Conservation (phyloP, 2,329 filamentous ascomycete genomes). For the Neocucurbitaria cava region DNA sequence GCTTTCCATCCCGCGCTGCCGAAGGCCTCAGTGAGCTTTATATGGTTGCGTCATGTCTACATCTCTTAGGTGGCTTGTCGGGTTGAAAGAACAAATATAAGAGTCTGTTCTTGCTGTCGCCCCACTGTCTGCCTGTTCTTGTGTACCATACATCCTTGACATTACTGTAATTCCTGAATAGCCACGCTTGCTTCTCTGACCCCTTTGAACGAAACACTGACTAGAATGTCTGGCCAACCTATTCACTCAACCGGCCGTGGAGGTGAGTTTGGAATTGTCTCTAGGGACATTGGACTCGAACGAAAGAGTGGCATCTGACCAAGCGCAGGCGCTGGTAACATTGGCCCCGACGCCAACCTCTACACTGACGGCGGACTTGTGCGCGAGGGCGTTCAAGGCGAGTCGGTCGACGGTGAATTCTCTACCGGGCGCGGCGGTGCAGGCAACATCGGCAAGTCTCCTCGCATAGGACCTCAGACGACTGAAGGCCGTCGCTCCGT, state of each 20-base stretch:
- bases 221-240: constrained; percentile 41
- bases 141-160: constrained; percentile 15
- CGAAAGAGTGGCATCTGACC: constrained; percentile 10
- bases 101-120: constrained; percentile 17
- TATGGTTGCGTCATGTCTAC: constrained; percentile 38
- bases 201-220: neutral
- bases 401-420: constrained; percentile 48
- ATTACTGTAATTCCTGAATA: constrained; percentile 5
- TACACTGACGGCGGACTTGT: constrained; percentile 56
- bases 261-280: constrained; percentile 49
- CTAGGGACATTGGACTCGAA: neutral
- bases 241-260: constrained; percentile 65
- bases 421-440: constrained; percentile 51
- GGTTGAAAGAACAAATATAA: constrained; percentile 44
- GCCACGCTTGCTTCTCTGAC: constrained; percentile 14
- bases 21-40: constrained; percentile 15
- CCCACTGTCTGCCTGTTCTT: constrained; percentile 7
- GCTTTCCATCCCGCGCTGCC: constrained; percentile 38
- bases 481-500: constrained; percentile 39
- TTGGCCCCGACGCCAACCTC: constrained; percentile 58
- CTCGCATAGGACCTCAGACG: constrained; percentile 36
- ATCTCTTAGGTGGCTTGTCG: constrained; percentile 20
- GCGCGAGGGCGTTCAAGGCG: constrained; percentile 53
- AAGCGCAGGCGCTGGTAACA: constrained; percentile 63
- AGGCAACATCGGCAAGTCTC: constrained; percentile 52